phyloP scores from a whole-genome alignment of 768 basidiomycete genomes.

The Hirschioporus abietinus region DNA sequence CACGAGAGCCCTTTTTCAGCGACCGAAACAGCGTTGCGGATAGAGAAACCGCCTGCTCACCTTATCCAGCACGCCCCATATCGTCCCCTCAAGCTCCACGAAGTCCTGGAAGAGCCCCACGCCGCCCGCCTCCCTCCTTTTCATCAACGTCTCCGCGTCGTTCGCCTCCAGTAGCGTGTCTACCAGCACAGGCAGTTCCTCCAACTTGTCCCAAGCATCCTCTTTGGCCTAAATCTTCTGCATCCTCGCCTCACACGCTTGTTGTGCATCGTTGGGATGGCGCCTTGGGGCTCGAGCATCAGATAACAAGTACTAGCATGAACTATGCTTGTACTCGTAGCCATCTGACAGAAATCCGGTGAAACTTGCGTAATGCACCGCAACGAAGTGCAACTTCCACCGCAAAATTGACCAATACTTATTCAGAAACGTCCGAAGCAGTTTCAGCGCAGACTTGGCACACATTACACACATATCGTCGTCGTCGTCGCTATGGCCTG shows the following conservation, averaged over 20 bases:
- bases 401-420: no score
- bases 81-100: conserved; percentile 33
- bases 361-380: no score
- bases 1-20: not conserved
- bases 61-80: conserved; percentile 32
- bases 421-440: no score
- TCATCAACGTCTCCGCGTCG: conserved; percentile 34
- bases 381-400: no score
- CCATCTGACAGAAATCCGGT: no score
- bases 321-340: no score
- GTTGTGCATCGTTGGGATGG: conserved; percentile 32
- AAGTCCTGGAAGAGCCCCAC: conserved; percentile 39
- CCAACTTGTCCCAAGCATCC: conserved; percentile 46
- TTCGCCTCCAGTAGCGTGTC: conserved; percentile 30
- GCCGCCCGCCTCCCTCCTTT: conserved; percentile 36
- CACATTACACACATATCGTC: no score
- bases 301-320: no score
- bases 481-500: no score
- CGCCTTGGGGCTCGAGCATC: no score
- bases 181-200: conserved; percentile 36
- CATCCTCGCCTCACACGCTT: conserved; percentile 46
- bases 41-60: conserved; percentile 22
- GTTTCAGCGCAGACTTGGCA: no score
- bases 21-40: not conserved
- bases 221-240: conserved; percentile 40